A percentile compares a stretch with the other conserved stretches of the same genome.
phyloP scores from a whole-genome alignment of 106 monocot species.

The Dendrobium officinale region DNA sequence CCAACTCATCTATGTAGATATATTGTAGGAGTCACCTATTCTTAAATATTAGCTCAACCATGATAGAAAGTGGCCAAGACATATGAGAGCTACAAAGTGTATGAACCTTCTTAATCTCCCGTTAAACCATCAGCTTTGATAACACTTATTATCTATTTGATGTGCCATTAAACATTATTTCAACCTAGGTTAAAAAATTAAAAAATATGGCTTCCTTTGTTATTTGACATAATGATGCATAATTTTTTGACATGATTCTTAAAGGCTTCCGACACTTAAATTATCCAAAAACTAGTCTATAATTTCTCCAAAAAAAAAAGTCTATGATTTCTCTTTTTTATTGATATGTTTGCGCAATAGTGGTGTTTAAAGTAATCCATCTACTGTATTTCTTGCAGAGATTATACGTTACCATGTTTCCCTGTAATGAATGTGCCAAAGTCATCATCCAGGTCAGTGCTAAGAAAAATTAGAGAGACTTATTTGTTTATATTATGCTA shows the following conservation, averaged over 20 bases:
- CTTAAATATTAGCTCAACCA: too few species aligned
- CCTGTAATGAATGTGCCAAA: slow-evolving; percentile 97
- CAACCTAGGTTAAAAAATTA: background rate
- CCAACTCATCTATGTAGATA: too few species aligned
- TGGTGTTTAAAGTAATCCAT: background rate
- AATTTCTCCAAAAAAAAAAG: too few species aligned
- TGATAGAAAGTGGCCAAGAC: too few species aligned
- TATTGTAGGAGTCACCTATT: too few species aligned
- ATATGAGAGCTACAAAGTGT: too few species aligned
- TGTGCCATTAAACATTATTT: background rate
- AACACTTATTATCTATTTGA: too few species aligned
- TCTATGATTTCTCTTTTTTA: too few species aligned
- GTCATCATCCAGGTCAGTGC: slow-evolving; percentile 82
- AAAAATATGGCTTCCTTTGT: background rate
- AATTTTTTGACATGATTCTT: too few species aligned
- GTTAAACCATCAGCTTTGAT: too few species aligned
- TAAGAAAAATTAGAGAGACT: background rate
- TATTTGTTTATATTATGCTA: too few species aligned
- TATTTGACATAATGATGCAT: background rate
- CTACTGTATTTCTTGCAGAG: slow-evolving; percentile 43
- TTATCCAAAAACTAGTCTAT: background rate
- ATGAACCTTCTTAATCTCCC: too few species aligned
- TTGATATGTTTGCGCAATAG: background rate
- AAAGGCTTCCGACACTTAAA: background rate
- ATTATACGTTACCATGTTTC: slow-evolving; percentile 97